Evolutionary conservation across 202 grass and related monocot genomes (phyloP).

Genomic region (Bolboschoenoplectus hybrid): DNA sequence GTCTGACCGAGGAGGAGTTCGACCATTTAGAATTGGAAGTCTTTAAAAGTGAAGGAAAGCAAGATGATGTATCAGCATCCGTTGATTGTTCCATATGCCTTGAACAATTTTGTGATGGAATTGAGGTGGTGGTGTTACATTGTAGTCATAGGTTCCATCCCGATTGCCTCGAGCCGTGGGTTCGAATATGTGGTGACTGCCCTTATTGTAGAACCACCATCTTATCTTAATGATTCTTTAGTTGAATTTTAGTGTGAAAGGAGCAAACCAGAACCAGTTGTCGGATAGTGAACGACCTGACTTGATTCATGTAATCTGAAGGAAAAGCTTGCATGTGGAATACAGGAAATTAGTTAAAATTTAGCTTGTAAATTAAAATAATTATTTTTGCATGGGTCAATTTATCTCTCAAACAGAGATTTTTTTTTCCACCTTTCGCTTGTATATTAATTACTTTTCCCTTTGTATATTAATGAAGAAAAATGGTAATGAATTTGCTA

Average conservation of each 20-base stretch:
- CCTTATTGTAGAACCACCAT: slow-evolving; percentile 82
- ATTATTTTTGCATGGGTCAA: not conserved
- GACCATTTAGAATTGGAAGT: slow-evolving; percentile 56
- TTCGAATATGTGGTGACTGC: slow-evolving; percentile 75
- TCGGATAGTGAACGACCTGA: not conserved
- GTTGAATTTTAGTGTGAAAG: not conserved
- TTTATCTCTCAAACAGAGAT: not conserved
- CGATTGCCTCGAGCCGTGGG: slow-evolving; percentile 79
- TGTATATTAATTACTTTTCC: not conserved
- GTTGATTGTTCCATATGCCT: slow-evolving; percentile 90
- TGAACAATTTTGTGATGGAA: slow-evolving; percentile 60
- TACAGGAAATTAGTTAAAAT: not conserved
- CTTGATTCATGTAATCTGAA: not conserved
- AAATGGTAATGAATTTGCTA: not conserved
- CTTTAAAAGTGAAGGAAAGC: slow-evolving; percentile 60
- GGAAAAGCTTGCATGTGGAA: not conserved
- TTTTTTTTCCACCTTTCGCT: not conserved
- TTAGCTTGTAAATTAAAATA: not conserved
- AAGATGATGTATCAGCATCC: slow-evolving; percentile 42
- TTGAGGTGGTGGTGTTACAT: slow-evolving; percentile 57
- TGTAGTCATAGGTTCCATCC: slow-evolving; percentile 86
- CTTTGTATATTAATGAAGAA: not conserved
- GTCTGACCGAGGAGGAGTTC: slow-evolving; percentile 68
- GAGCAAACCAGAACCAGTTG: slow-evolving; percentile 14
- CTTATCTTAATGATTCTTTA: slow-evolving; percentile 38